Conservation (phyloP, 2,329 filamentous ascomycete genomes). For the Nothophoma quercina region DNA sequence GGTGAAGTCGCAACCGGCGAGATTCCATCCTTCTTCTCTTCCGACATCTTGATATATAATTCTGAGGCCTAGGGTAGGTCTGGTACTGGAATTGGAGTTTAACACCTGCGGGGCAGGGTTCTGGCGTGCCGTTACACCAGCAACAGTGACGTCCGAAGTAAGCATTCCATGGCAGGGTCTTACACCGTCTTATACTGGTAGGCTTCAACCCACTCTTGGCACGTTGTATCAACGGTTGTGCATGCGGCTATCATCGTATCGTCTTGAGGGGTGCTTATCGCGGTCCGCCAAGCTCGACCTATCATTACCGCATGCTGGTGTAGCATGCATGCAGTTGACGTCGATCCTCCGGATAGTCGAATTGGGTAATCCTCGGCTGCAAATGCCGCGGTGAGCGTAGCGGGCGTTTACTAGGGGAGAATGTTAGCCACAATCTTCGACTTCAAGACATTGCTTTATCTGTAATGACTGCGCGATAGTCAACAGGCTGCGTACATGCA, state of each 20-base stretch:
- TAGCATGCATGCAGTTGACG: conserved; percentile 23
- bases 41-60: conserved; percentile 24
- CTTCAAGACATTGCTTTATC: not conserved
- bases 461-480: not conserved
- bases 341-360: conserved; percentile 32
- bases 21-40: conserved; percentile 37
- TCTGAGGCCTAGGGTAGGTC: too few species aligned
- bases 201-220: conserved; percentile 12
- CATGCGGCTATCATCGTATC: conserved; percentile 21
- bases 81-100: not conserved
- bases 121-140: not conserved
- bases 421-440: conserved; percentile 4
- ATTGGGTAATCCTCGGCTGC: conserved; percentile 30
- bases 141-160: not conserved
- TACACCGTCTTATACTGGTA: conserved; percentile 6
- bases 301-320: conserved; percentile 22
- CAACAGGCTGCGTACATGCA: not conserved
- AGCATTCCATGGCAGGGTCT: not conserved
- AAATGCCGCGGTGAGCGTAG: conserved; percentile 19
- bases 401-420: conserved; percentile 2
- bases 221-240: conserved; percentile 14
- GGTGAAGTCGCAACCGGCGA: conserved; percentile 27
- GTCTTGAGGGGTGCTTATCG: conserved; percentile 22
- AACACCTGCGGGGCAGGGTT: too few species aligned
- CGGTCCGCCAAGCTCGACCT: conserved; percentile 17